A percentile compares a stretch with the other conserved stretches of the same genome.
Evolutionary conservation across 176 grass and related monocot genomes (phyloP).

Genomic region (Saccharum officinarum): DNA sequence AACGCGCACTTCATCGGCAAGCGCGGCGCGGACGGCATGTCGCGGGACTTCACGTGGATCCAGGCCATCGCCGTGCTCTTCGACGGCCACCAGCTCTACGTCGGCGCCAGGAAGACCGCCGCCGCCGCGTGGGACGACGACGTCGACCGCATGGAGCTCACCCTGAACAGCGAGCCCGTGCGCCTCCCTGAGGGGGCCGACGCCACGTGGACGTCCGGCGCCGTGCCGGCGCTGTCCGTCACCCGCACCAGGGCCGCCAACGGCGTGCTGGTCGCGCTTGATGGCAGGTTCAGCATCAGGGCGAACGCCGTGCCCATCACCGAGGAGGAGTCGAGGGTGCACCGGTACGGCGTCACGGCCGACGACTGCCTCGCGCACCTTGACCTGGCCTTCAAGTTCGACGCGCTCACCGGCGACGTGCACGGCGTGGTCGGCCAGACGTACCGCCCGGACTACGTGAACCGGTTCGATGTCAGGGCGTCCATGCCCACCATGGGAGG

Average conservation of each 20-base stretch:
- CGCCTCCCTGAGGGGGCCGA: neutral
- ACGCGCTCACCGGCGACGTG: slow-evolving; percentile 46
- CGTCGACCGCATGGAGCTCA: slow-evolving; percentile 45
- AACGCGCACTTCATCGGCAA: slow-evolving; percentile 70
- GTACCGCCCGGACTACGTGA: slow-evolving; percentile 49
- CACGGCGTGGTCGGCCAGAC: slow-evolving; percentile 63
- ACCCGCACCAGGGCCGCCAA: slow-evolving; percentile 47
- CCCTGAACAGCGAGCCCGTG: slow-evolving; percentile 29
- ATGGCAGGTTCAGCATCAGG: slow-evolving; percentile 45
- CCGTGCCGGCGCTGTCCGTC: slow-evolving; percentile 21
- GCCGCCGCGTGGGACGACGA: slow-evolving; percentile 36
- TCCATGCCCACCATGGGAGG: slow-evolving; percentile 63
- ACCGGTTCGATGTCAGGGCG: slow-evolving; percentile 36
- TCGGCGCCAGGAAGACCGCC: slow-evolving; percentile 44
- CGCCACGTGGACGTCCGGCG: slow-evolving; percentile 16
- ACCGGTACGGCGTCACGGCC: slow-evolving; percentile 36
- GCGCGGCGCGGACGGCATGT: slow-evolving; percentile 18
- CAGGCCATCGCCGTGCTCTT: slow-evolving; percentile 60
- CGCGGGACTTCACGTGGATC: slow-evolving; percentile 62
- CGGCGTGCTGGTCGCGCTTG: slow-evolving; percentile 31
- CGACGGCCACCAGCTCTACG: slow-evolving; percentile 41
- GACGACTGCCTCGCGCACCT: slow-evolving; percentile 59
- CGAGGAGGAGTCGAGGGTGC: slow-evolving; percentile 51
- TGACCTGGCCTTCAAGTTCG: slow-evolving; percentile 60
- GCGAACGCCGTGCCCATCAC: slow-evolving; percentile 53